Evolutionary conservation across 352 stramenopile genomes (phyloP).

Genomic region (Blastocystis sp.): DNA sequence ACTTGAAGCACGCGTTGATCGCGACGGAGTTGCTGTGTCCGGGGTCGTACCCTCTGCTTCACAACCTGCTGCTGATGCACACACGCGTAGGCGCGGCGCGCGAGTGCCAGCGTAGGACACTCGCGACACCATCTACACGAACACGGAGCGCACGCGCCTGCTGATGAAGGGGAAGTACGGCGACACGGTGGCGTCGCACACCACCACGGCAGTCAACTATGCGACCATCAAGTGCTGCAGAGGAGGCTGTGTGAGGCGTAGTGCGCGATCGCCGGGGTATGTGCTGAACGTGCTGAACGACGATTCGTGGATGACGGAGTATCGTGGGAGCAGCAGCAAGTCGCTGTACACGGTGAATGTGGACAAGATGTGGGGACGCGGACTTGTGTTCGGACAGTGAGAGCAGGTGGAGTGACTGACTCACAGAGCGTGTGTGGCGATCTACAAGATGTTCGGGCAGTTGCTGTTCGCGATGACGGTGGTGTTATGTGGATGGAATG

Average conservation of each 20-base stretch:
- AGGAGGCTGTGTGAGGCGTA: not conserved
- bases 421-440: constrained; percentile 14
- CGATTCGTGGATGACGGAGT: constrained; percentile 31
- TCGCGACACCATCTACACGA: constrained; percentile 43
- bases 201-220: constrained; percentile 24
- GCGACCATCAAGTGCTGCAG: constrained; percentile 33
- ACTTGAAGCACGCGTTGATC: constrained; percentile 36
- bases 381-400: constrained; percentile 48
- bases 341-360: constrained; percentile 34
- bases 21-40: constrained; percentile 52
- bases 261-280: constrained; percentile 33
- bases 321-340: constrained; percentile 23
- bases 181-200: not conserved
- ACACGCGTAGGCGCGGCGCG: not conserved
- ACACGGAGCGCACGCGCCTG: constrained; percentile 14
- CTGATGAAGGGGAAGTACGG: constrained; percentile 64
- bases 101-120: constrained; percentile 23
- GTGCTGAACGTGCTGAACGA: constrained; percentile 40
- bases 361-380: not conserved
- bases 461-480: constrained; percentile 44
- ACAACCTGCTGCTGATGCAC: constrained; percentile 57
- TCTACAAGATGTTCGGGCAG: constrained; percentile 33
- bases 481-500: not conserved
- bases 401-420: not conserved
- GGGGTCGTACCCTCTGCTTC: constrained; percentile 32